phyloP scores from a whole-genome alignment of 129 eudicot genomes.

The Dittrichia graveolens region DNA sequence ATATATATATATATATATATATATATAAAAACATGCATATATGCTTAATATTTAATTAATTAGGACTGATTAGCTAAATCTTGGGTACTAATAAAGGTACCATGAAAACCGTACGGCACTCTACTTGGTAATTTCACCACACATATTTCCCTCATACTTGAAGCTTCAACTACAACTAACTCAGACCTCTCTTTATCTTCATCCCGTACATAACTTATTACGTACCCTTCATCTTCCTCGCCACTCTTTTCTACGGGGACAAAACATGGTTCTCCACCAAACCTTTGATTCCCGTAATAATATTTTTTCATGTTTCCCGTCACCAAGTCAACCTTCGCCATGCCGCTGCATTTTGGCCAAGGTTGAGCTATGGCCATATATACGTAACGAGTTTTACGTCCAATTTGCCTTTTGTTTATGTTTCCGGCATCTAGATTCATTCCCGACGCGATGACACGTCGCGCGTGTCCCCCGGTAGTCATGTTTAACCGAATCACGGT shows the following conservation, averaged over 20 bases:
- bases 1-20: too few relatives aligned
- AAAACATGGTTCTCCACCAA: conserved; percentile 79
- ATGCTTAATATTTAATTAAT: not conserved
- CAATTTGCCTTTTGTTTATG: conserved; percentile 47
- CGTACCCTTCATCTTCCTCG: conserved; percentile 63
- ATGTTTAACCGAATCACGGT: conserved; percentile 50
- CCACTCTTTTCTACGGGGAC: conserved; percentile 32
- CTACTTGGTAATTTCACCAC: conserved; percentile 54
- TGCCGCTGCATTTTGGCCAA: conserved; percentile 77
- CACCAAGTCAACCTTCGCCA: conserved; percentile 71
- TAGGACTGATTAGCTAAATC: conserved; percentile 42
- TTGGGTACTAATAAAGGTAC: conserved; percentile 60
- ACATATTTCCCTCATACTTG: conserved; percentile 53
- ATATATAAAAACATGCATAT: too few relatives aligned
- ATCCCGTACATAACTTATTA: conserved; percentile 66
- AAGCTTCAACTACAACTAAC: conserved; percentile 54
- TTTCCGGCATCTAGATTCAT: conserved; percentile 66
- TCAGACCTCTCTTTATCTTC: conserved; percentile 53
- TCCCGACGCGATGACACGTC: conserved; percentile 42
- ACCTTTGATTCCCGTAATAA: conserved; percentile 46
- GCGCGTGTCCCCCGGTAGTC: conserved; percentile 46
- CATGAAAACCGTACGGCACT: conserved; percentile 87
- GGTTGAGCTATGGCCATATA: conserved; percentile 77
- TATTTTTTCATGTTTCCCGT: conserved; percentile 45
- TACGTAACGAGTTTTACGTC: conserved; percentile 50